phyloP scores from a whole-genome alignment of 805 yeast genomes.

The Pichia rugopelliculosa region DNA sequence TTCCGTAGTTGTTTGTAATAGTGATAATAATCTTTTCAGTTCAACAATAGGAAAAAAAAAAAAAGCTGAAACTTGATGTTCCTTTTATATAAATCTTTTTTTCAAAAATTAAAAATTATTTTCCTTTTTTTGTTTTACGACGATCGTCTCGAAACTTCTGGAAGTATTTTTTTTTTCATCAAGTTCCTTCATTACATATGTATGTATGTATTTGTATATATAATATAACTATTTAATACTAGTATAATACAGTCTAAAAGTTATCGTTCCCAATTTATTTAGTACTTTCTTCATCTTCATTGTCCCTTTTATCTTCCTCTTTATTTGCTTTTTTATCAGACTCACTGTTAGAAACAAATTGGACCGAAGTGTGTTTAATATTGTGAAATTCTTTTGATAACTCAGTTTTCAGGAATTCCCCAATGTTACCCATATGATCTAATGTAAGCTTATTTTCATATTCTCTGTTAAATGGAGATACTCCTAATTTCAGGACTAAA shows the following conservation, averaged over 20 bases:
- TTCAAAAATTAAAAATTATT: background rate
- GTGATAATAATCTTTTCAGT: background rate
- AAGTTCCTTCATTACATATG: background rate
- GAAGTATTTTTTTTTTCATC: background rate
- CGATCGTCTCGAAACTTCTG: slow-evolving; percentile 4
- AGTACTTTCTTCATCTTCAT: slow-evolving; percentile 4
- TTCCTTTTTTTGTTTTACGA: background rate
- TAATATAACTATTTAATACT: background rate
- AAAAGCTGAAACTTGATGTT: background rate
- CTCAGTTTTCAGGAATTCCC: slow-evolving; percentile 21
- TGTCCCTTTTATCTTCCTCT: background rate
- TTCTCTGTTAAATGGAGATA: slow-evolving; percentile 23
- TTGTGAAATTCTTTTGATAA: slow-evolving; percentile 29
- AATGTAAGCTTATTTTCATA: slow-evolving; percentile 27
- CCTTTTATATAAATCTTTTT: background rate
- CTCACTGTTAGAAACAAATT: slow-evolving; percentile 21
- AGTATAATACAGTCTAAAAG: background rate
- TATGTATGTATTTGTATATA: too few relatives aligned
- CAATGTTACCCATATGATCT: slow-evolving; percentile 27
- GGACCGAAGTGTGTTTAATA: slow-evolving; percentile 29
- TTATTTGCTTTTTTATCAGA: background rate
- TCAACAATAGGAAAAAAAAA: too few relatives aligned
- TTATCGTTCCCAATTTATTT: background rate
- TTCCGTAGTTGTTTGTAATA: background rate
- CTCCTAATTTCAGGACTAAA: slow-evolving; percentile 27